phyloP scores from a whole-genome alignment of 306 rosid species.

The Nissolia schottii region DNA sequence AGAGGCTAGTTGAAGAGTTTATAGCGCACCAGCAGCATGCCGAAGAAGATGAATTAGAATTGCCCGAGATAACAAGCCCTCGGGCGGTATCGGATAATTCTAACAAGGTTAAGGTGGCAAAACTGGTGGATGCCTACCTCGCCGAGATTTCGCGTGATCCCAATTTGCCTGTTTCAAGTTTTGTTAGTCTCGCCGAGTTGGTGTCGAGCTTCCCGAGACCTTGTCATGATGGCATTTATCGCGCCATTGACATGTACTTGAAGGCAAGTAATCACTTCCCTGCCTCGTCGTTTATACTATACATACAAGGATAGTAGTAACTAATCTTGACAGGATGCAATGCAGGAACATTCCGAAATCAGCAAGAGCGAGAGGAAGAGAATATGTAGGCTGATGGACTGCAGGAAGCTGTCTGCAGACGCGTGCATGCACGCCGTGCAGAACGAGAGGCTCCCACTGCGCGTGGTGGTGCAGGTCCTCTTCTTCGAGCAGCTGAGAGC shows the following conservation, averaged over 20 bases:
- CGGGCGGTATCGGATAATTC: constrained; percentile 49
- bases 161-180: constrained; percentile 48
- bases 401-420: constrained; percentile 77
- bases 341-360: constrained; percentile 90
- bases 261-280: too few relatives aligned
- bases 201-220: constrained; percentile 66
- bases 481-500: constrained; percentile 87
- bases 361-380: constrained; percentile 80
- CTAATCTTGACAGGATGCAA: constrained; percentile 3
- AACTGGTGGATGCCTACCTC: constrained; percentile 81
- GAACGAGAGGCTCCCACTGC: constrained; percentile 87
- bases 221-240: constrained; percentile 84
- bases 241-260: constrained; percentile 81
- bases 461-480: constrained; percentile 85
- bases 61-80: constrained; percentile 65
- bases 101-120: constrained; percentile 62
- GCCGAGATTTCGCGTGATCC: constrained; percentile 78
- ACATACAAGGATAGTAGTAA: too few relatives aligned
- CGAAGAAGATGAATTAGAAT: constrained; percentile 69
- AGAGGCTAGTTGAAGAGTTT: constrained; percentile 73
- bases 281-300: too few relatives aligned
- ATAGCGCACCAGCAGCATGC: constrained; percentile 36
- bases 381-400: constrained; percentile 86
- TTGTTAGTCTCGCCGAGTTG: constrained; percentile 60
- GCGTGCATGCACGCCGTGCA: constrained; percentile 96